Base-by-base conservation (phyloP, 1,139 yeast species). In the Candida albicans region DNA sequence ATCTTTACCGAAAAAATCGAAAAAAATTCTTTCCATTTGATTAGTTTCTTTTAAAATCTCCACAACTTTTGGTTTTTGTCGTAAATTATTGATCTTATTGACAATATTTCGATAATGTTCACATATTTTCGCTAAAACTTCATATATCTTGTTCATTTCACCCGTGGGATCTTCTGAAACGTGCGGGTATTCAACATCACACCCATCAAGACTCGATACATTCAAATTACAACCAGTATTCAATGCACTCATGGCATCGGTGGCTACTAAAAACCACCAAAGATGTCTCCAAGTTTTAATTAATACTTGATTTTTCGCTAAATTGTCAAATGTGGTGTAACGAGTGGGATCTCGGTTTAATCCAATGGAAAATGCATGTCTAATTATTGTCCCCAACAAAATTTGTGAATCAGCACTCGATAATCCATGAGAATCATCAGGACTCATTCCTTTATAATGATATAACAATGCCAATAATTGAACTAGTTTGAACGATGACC, bases 371-470 rank as follows among this genome's bases (percentile, higher is more conserved):
- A 68, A 49, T 0, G 79, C 76, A 49, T 73, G 78, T 27, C 63
- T 60, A 14, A 71, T 56, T 11, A 67, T 64, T 1, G 64, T 58
- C 0, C 77, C 76, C 43, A 72, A 62, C 27, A 71, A 57, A 9
- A 70, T 58, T 41, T 70, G 73, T 9, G 72, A 63, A 49, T 73
- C 77, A 0, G 72, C 64, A 5, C 74, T 73, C 33, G 76, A 68
- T 24, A 73, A 57, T 1, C 79, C 79, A 49, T 67, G 72, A 47
- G 73, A 63, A 52, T 73, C 77, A 49, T 67, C 68, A 1, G 78
- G 77, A 6, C 68, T 64, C 8, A 71, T 67, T 40, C 60, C 63
- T 31, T 72, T 55, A 52, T 70, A 73, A 45, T 67, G 70, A 45
- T 68, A 60, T 26, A 64, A 48, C 32, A 73, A 56, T 3, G 67